Base-by-base conservation (phyloP, 495 filamentous ascomycete species). In the Penicillium silybi region DNA sequence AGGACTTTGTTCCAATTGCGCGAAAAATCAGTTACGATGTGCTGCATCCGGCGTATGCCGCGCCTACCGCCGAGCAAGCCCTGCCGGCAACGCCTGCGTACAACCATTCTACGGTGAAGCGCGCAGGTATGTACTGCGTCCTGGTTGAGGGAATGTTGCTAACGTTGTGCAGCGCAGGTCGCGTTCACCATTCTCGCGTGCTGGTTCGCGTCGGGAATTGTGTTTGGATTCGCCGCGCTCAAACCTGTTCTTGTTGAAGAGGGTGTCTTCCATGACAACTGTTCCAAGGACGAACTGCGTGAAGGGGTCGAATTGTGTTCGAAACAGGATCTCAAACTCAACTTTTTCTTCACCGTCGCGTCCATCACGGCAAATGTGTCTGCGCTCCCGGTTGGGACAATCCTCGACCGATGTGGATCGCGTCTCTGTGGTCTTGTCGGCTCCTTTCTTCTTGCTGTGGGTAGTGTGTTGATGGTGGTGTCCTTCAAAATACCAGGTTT, bases 341-440 rank as follows among this genome's bases (percentile, higher is more conserved):
- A 88, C 57, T 57, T 88, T 23, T 86, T 86, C 71, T 88, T 88
- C 74, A 96, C 90, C 26, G 78, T 88, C 32, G 90, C 90, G n/a
- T 90, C 89, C 13, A 91, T 95, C 16, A 85, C 80, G 4, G 95
- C 91, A 32, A 86, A 86, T 64, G 85, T 92, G 16, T 85, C 82
- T 16, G 91, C 90, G 8, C 74, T 95, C 3, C 89, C 90, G 11
- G 82, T 95, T 4, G 91, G 85, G 4, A 67, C 67, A 69, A 65
- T 84, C 8, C 74, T 89, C 11, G 85, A 89, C 57, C 80, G 77
- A 35, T 87, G 77, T 58, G 85, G 85, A 5, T 83, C 85, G 39
- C 80, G 83, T 11, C 57, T 84, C 0, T 80, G 81, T 56, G 81
- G 81, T 26, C 56, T 85, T 2, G 64, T 78, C 42, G 80, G 80